Percentiles rank a stretch among this genome's conserved stretches.
phyloP scores from a whole-genome alignment of 2,329 filamentous ascomycete species.

The Samsoniella hepiali region DNA sequence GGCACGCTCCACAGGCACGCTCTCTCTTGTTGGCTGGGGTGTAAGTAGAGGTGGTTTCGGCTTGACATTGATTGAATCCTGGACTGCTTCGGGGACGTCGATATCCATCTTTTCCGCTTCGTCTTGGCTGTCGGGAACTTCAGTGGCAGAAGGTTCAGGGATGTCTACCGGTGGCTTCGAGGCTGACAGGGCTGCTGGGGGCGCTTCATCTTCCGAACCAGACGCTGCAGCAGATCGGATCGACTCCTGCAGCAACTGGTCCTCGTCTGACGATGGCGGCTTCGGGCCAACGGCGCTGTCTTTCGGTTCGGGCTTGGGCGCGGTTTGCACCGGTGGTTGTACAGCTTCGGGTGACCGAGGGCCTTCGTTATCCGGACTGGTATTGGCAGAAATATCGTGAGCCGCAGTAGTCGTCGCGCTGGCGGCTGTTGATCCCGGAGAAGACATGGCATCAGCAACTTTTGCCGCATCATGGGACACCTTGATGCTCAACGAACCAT shows the following conservation, averaged over 20 bases:
- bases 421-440: conserved; percentile 65
- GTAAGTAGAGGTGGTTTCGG: conserved; percentile 18
- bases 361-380: conserved; percentile 68
- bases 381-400: conserved; percentile 67
- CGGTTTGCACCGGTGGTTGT: conserved; percentile 37
- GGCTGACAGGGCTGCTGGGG: neutral
- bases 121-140: conserved; percentile 37
- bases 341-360: conserved; percentile 48
- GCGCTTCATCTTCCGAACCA: conserved; percentile 18
- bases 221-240: conserved; percentile 30
- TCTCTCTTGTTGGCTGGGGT: conserved; percentile 22
- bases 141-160: conserved; percentile 10
- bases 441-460: conserved; percentile 47
- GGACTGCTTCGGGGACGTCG: conserved; percentile 26
- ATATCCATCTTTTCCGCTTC: conserved; percentile 35
- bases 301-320: conserved; percentile 32
- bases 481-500: conserved; percentile 30
- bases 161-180: neutral
- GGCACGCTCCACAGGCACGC: conserved; percentile 45
- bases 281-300: conserved; percentile 33
- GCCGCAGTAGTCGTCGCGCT: conserved; percentile 70
- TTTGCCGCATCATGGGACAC: conserved; percentile 36
- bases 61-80: conserved; percentile 1
- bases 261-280: conserved; percentile 36
- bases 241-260: conserved; percentile 44